These are phyloP conservation scores for Daldinia childiae DNA, from an alignment of 495 filamentous ascomycete genomes.

Conservation along the genomic window DNA sequence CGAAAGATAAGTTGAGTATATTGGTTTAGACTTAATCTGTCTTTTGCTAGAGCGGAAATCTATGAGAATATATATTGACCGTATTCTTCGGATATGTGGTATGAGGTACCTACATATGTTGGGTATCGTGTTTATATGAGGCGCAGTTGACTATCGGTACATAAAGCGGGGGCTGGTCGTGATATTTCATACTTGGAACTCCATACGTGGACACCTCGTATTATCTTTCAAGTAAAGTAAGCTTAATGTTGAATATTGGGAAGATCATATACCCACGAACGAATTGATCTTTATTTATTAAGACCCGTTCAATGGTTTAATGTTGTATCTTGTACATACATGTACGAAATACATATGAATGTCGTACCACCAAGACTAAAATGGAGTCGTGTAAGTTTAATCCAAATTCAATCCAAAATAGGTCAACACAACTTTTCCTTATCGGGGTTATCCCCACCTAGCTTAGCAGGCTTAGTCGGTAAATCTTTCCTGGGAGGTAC, in stretches of 20 bases:
- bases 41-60: neutral
- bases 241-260: neutral
- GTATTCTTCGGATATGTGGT: constrained; percentile 4
- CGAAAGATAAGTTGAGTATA: neutral
- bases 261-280: neutral
- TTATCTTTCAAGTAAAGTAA: constrained; percentile 7
- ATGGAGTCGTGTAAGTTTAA: neutral
- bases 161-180: constrained; percentile 12
- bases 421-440: constrained; percentile 27
- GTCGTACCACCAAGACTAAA: constrained; percentile 8
- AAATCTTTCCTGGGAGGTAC: constrained; percentile 16
- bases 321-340: neutral
- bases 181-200: neutral
- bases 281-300: neutral
- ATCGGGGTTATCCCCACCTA: constrained; percentile 28
- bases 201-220: constrained; percentile 17
- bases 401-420: constrained; percentile 13
- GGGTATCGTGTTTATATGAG: neutral
- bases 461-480: constrained; percentile 27
- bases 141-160: neutral
- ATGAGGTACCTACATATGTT: neutral
- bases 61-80: neutral
- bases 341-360: neutral
- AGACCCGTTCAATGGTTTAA: constrained; percentile 15
- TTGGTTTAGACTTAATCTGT: neutral